A percentile compares a stretch with the other conserved stretches of the same genome.
These are phyloP conservation scores for Rubroshorea leprosula DNA, from an alignment of 345 rosid species.

Conservation along the genomic window DNA sequence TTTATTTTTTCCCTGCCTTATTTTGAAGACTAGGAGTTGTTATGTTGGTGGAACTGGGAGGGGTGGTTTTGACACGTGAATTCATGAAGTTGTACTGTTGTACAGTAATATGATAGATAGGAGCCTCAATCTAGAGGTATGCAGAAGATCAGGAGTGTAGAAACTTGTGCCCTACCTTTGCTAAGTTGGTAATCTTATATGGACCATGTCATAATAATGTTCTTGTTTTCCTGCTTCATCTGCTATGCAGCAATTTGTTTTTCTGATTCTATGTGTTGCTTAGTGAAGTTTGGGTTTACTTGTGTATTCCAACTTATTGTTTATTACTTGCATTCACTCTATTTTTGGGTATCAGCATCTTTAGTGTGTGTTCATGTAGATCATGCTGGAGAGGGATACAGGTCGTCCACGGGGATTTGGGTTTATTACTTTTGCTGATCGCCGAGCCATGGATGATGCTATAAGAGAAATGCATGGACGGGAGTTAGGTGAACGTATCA, in stretches of 20 bases:
- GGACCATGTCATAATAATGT: background rate
- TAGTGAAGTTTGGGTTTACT: background rate
- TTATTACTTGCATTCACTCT: conserved; percentile 18
- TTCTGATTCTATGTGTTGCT: background rate
- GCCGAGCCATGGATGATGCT: conserved; percentile 91
- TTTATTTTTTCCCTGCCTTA: background rate
- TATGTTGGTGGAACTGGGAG: background rate
- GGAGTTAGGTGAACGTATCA: conserved; percentile 77
- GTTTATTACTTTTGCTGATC: conserved; percentile 88
- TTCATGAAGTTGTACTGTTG: background rate
- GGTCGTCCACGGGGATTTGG: conserved; percentile 98
- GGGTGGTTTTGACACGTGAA: background rate
- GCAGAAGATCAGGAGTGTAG: background rate
- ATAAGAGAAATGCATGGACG: conserved; percentile 96
- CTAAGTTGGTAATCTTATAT: background rate
- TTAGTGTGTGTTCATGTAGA: conserved; percentile 47
- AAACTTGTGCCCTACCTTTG: background rate
- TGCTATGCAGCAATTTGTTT: background rate
- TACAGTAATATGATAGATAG: background rate
- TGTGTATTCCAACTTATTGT: background rate
- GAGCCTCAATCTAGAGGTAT: background rate
- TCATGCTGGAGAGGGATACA: conserved; percentile 93
- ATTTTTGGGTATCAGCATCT: conserved; percentile 31
- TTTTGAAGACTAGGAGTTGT: background rate
- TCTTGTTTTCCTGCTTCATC: background rate